A percentile compares a stretch with the other conserved stretches of the same genome.
These are phyloP conservation scores for Sphagnum fallax DNA, from an alignment of 228 moss, liverwort and hornwort genomes.

Conservation along the genomic window DNA sequence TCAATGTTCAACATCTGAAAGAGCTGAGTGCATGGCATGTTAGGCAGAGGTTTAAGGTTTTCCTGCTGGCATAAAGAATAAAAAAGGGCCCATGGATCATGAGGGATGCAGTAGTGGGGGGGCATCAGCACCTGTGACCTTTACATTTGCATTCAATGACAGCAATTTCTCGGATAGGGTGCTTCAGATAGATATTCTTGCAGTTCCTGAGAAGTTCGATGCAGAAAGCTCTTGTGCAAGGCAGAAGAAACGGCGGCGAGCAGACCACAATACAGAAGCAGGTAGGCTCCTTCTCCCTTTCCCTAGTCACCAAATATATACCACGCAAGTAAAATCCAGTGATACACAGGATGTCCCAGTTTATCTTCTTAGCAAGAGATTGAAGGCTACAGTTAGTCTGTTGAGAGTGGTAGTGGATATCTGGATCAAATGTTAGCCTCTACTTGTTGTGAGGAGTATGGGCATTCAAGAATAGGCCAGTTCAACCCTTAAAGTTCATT, in stretches of 20 bases:
- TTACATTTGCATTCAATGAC: conserved; percentile 93
- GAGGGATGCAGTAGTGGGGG: conserved; percentile 74
- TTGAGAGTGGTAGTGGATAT: too few relatives aligned
- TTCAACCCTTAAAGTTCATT: too few relatives aligned
- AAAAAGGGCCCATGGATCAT: conserved; percentile 53
- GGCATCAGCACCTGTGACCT: conserved; percentile 70
- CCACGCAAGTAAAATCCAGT: not conserved
- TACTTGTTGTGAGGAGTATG: too few relatives aligned
- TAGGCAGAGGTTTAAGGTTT: too few relatives aligned
- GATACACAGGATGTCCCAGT: not conserved
- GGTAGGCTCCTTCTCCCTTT: conserved; percentile 16
- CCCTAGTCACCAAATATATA: not conserved
- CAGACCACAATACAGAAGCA: conserved; percentile 63
- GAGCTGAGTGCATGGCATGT: too few relatives aligned
- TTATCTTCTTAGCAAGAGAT: too few relatives aligned
- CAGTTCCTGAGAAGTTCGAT: conserved; percentile 62
- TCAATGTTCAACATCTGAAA: too few relatives aligned
- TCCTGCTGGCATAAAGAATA: too few relatives aligned
- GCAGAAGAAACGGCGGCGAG: conserved; percentile 90
- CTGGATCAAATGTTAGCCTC: too few relatives aligned
- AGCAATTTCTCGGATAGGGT: conserved; percentile 94
- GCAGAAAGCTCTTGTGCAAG: conserved; percentile 55
- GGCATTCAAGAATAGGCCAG: too few relatives aligned
- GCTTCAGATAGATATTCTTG: conserved; percentile 84
- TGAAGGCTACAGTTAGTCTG: too few relatives aligned